These are phyloP conservation scores for Guillardia theta DNA, from an alignment of 78 protist genomes.

Conservation along the genomic window DNA sequence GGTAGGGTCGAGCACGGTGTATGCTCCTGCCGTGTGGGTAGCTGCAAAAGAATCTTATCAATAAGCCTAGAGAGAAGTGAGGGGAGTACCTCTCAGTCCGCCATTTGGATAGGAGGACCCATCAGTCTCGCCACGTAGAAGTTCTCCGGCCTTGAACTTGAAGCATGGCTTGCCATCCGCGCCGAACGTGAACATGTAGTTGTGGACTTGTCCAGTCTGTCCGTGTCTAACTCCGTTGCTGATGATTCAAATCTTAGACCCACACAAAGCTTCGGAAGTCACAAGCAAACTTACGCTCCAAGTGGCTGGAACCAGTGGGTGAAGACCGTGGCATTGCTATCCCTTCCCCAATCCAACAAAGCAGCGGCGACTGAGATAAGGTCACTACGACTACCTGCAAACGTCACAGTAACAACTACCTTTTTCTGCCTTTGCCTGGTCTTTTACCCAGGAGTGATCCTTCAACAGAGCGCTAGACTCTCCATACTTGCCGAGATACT, in stretches of 20 bases:
- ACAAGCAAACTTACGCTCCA: conserved; percentile 48
- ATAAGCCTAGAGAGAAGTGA: conserved; percentile 82
- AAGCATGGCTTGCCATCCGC: conserved; percentile 51
- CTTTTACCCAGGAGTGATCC: neutral
- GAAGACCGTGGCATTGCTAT: conserved; percentile 76
- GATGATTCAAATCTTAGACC: neutral
- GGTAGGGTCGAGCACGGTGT: conserved; percentile 43
- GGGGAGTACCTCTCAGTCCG: conserved; percentile 77
- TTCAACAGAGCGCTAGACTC: neutral
- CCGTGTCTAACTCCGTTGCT: conserved; percentile 83
- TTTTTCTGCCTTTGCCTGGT: neutral
- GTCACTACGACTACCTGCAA: conserved; percentile 81
- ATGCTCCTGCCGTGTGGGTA: conserved; percentile 89
- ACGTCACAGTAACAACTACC: conserved; percentile 73
- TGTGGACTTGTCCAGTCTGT: conserved; percentile 53
- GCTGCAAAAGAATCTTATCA: too few relatives aligned
- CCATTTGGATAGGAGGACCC: conserved; percentile 92
- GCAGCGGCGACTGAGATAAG: conserved; percentile 78
- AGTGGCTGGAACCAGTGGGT: conserved; percentile 87
- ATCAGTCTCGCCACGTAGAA: conserved; percentile 87
- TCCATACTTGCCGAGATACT: neutral
- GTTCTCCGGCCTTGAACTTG: conserved; percentile 49
- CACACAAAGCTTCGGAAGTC: conserved; percentile 48
- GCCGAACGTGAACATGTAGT: conserved; percentile 34
- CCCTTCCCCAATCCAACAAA: conserved; percentile 86